Evolutionary conservation across 2,329 filamentous ascomycete species (phyloP).

Genomic region (Calonectria honghensis): DNA sequence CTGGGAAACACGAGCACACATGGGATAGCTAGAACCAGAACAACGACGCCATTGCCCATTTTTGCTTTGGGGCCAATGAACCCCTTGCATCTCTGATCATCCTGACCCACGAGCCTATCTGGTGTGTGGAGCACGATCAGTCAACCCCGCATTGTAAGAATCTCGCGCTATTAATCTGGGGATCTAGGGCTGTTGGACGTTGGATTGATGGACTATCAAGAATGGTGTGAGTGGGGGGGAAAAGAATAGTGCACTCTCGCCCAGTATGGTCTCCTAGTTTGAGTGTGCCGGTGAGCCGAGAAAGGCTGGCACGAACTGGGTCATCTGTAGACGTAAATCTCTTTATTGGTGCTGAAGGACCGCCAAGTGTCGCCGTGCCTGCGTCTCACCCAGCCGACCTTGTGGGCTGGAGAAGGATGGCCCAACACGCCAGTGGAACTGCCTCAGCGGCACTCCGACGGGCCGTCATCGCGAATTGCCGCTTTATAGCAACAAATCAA

Average conservation of each 20-base stretch:
- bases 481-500: conserved; percentile 21
- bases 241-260: neutral
- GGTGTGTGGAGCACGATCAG: conserved; percentile 26
- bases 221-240: neutral
- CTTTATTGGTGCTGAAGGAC: neutral
- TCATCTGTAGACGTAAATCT: neutral
- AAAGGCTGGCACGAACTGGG: neutral
- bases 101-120: conserved; percentile 31
- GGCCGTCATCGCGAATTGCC: conserved; percentile 24
- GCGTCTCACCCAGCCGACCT: conserved; percentile 8
- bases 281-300: neutral
- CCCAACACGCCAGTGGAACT: neutral
- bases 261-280: neutral
- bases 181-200: neutral
- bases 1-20: too few relatives aligned
- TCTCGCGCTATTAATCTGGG: conserved; percentile 24
- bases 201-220: neutral
- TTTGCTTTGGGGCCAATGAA: neutral
- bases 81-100: conserved; percentile 19
- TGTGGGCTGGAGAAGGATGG: neutral
- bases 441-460: conserved; percentile 36
- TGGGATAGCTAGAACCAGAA: neutral
- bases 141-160: conserved; percentile 31
- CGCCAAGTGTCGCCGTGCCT: neutral
- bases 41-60: neutral